These are phyloP conservation scores for Apiospora malaysiana DNA, from an alignment of 2,329 filamentous ascomycete genomes.

Conservation along the genomic window DNA sequence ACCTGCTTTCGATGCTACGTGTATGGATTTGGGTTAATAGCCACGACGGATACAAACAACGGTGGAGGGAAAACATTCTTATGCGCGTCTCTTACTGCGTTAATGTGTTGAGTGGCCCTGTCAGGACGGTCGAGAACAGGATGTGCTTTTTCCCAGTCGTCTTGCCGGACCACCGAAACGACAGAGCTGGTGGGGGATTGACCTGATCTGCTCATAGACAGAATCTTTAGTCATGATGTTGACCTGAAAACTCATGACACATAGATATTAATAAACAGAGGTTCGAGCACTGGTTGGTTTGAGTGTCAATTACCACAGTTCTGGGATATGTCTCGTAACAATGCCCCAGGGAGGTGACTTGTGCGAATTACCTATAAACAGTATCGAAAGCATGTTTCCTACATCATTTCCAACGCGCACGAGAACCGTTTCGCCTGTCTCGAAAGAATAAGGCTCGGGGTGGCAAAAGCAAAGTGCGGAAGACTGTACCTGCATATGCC, in stretches of 20 bases:
- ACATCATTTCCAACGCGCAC: neutral
- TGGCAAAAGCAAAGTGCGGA: neutral
- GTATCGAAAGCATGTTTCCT: neutral
- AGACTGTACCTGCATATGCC: neutral
- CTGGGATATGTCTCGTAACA: neutral
- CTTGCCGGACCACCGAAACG: neutral
- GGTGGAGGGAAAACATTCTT: too few species aligned
- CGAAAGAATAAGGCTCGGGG: neutral
- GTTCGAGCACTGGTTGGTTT: neutral
- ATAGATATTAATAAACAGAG: neutral
- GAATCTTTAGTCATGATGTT: neutral
- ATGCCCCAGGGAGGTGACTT: neutral
- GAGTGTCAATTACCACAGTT: neutral
- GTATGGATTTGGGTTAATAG: too few species aligned
- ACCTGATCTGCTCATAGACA: neutral
- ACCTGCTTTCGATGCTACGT: neutral
- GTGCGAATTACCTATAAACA: neutral
- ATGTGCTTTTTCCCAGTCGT: neutral
- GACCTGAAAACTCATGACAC: neutral
- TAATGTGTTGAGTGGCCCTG: neutral
- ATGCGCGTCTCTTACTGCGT: too few species aligned
- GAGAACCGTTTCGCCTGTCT: neutral
- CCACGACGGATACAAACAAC: too few species aligned
- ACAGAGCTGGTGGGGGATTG: neutral
- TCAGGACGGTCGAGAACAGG: neutral